A percentile compares a stretch with the other conserved stretches of the same genome.
Evolutionary conservation across 176 grass and related monocot genomes (phyloP).

Genomic region (Oryza longistaminata): DNA sequence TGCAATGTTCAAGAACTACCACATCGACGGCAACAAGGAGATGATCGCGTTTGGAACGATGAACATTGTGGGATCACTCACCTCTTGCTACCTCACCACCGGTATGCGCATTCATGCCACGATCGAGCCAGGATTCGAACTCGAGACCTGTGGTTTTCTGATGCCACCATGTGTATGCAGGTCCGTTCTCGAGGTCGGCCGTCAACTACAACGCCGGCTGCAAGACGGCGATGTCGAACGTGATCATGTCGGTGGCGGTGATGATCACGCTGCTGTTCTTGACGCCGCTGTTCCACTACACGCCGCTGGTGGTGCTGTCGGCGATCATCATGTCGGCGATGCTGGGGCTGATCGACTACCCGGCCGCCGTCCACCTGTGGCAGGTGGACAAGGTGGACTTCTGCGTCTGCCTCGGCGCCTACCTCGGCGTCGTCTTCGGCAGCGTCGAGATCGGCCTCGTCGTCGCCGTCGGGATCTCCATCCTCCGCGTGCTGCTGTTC

Average conservation of each 20-base stretch:
- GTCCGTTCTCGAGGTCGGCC: constrained; percentile 83
- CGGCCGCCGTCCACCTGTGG: constrained; percentile 77
- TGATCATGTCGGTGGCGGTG: constrained; percentile 82
- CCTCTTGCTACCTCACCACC: constrained; percentile 95
- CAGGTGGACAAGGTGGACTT: constrained; percentile 96
- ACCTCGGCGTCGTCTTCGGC: constrained; percentile 90
- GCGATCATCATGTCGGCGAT: constrained; percentile 93
- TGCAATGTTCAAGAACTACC: constrained; percentile 97
- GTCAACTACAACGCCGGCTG: constrained; percentile 97
- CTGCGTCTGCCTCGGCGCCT: constrained; percentile 82
- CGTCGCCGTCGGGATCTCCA: constrained; percentile 64
- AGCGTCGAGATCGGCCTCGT: constrained; percentile 82
- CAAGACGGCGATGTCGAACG: constrained; percentile 96
- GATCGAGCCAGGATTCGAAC: neutral
- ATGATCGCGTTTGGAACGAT: constrained; percentile 92
- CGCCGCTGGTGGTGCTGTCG: constrained; percentile 88
- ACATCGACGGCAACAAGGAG: constrained; percentile 99
- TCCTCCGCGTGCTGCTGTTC: constrained; percentile 70
- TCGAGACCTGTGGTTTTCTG: neutral
- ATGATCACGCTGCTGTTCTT: constrained; percentile 89
- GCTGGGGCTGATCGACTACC: constrained; percentile 92
- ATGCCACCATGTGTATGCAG: neutral
- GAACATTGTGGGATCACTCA: constrained; percentile 87
- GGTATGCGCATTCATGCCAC: constrained; percentile 30
- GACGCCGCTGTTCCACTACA: constrained; percentile 96